Percentiles rank a stretch among this genome's conserved stretches.
Evolutionary conservation across 2,329 filamentous ascomycete genomes (phyloP).

Genomic region (Aspergillus chevalieri): DNA sequence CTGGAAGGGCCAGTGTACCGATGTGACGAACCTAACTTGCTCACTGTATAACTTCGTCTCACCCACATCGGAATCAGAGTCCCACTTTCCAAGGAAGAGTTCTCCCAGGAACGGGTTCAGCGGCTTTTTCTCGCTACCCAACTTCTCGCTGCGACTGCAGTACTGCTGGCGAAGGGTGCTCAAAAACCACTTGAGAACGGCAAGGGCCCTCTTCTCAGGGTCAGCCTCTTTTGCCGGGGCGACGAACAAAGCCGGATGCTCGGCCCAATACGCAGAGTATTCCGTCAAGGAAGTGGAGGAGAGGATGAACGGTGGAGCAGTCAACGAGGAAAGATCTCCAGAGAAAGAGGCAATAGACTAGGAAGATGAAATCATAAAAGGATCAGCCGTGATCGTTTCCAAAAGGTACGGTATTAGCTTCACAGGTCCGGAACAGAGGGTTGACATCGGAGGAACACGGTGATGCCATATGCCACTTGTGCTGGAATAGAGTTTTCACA

Average conservation of each 20-base stretch:
- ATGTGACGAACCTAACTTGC: constrained; percentile 63
- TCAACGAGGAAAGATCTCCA: constrained; percentile 73
- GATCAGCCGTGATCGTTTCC: neutral
- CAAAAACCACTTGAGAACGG: constrained; percentile 95
- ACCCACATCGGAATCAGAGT: constrained; percentile 61
- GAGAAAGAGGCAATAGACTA: constrained; percentile 73
- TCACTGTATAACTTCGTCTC: constrained; percentile 84
- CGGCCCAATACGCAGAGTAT: constrained; percentile 77
- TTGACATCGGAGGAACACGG: neutral
- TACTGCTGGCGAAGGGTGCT: constrained; percentile 87
- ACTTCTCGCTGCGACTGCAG: constrained; percentile 66
- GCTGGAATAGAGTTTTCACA: neutral
- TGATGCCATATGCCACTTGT: neutral
- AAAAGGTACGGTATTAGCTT: neutral
- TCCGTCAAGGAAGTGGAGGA: constrained; percentile 72
- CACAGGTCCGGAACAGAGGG: neutral
- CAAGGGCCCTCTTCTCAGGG: constrained; percentile 71
- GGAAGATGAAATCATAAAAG: neutral
- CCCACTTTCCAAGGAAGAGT: constrained; percentile 88
- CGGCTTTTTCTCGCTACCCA: constrained; percentile 94
- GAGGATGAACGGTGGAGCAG: constrained; percentile 76
- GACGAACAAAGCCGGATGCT: constrained; percentile 70
- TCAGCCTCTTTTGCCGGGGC: constrained; percentile 75
- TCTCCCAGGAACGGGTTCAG: constrained; percentile 94
- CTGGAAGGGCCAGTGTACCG: neutral